phyloP scores from a whole-genome alignment of 2,329 filamentous ascomycete species.

The Colletotrichum lindemuthianum region DNA sequence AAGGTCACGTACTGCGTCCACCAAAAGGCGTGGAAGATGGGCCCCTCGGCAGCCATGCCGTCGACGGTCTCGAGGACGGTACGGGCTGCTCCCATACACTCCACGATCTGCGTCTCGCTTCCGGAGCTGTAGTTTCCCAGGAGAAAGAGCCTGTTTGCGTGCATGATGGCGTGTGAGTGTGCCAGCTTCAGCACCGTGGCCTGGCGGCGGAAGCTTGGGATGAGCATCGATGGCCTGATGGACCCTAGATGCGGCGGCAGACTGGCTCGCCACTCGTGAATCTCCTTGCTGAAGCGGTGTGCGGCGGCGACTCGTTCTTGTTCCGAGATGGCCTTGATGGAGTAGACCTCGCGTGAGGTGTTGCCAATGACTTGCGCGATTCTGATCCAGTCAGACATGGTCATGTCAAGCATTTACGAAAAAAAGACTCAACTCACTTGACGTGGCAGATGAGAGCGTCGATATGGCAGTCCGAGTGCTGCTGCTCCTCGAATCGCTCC shows the following conservation, averaged over 20 bases:
- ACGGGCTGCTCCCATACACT: constrained; percentile 59
- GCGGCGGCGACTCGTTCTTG: constrained; percentile 50
- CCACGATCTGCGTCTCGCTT: constrained; percentile 44
- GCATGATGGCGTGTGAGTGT: constrained; percentile 64
- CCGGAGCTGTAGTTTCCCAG: constrained; percentile 44
- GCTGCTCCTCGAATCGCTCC: constrained; percentile 40
- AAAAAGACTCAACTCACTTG: constrained; percentile 41
- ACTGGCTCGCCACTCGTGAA: constrained; percentile 50
- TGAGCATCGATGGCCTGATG: constrained; percentile 55
- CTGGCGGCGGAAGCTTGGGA: constrained; percentile 58
- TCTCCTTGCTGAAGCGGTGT: constrained; percentile 47
- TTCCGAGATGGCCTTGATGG: constrained; percentile 47
- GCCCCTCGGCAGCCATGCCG: constrained; percentile 48
- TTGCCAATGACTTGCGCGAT: constrained; percentile 51
- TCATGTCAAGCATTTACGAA: not conserved
- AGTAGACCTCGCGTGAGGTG: constrained; percentile 53
- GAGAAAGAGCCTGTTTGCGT: constrained; percentile 65
- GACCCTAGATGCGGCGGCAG: constrained; percentile 56
- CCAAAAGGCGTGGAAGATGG: constrained; percentile 55
- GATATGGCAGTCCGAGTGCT: constrained; percentile 58
- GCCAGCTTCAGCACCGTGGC: constrained; percentile 63
- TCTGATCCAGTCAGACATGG: not conserved
- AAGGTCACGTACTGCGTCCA: constrained; percentile 65
- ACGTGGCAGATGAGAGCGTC: constrained; percentile 58
- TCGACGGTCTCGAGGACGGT: constrained; percentile 56